phyloP scores from a whole-genome alignment of 1,139 yeast species.

The Geotrichum australiense region DNA sequence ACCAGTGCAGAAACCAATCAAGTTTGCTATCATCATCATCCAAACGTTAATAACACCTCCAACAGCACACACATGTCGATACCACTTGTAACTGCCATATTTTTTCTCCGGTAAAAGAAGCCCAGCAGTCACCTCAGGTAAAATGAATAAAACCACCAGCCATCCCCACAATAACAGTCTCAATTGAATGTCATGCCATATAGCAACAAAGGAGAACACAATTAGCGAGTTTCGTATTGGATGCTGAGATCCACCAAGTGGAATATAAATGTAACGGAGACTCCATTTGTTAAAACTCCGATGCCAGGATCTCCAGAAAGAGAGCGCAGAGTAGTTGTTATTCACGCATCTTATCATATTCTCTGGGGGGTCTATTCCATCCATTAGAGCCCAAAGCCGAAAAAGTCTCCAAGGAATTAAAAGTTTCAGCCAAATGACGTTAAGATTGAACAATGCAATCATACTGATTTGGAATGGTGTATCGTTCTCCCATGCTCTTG shows the following conservation, averaged over 20 bases:
- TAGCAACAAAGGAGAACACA: slow-evolving; percentile 94
- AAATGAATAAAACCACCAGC: slow-evolving; percentile 75
- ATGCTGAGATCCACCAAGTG: slow-evolving; percentile 76
- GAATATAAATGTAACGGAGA: slow-evolving; percentile 69
- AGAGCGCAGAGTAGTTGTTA: slow-evolving; percentile 83
- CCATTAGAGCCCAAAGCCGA: slow-evolving; percentile 84
- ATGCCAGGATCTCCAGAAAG: slow-evolving; percentile 99
- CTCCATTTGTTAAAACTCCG: slow-evolving; percentile 90
- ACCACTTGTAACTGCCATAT: slow-evolving; percentile 43
- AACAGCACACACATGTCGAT: slow-evolving; percentile 69
- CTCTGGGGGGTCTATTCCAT: slow-evolving; percentile 94
- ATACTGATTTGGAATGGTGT: slow-evolving; percentile 90
- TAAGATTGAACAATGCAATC: slow-evolving; percentile 87
- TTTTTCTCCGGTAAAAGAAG: slow-evolving; percentile 32
- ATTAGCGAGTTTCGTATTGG: slow-evolving; percentile 64
- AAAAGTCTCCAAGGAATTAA: slow-evolving; percentile 95
- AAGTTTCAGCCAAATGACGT: slow-evolving; percentile 83
- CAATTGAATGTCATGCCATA: slow-evolving; percentile 97
- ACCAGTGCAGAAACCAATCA: slow-evolving; percentile 92
- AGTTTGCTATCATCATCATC: slow-evolving; percentile 97
- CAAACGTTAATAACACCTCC: slow-evolving; percentile 90
- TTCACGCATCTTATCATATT: slow-evolving; percentile 96
- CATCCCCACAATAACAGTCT: slow-evolving; percentile 91
- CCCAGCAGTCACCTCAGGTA: slow-evolving; percentile 82
- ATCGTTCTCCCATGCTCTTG: slow-evolving; percentile 85